These are phyloP conservation scores for Xanthoconium purpureum DNA, from an alignment of 768 basidiomycete genomes.

Conservation along the genomic window DNA sequence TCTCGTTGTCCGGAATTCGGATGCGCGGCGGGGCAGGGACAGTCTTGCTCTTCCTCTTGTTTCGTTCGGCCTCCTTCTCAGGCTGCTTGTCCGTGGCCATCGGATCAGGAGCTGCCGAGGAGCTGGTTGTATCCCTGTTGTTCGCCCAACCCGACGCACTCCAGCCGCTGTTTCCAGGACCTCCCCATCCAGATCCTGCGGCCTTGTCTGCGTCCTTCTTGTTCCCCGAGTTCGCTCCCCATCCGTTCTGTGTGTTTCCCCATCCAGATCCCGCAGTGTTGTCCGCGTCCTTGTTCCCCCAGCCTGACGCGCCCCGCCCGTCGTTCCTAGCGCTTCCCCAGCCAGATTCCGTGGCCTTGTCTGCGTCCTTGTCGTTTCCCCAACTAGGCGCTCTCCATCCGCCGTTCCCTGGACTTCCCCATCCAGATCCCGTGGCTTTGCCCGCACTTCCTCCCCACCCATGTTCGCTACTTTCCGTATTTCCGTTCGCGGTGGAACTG, in stretches of 20 bases:
- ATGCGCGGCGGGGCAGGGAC: constrained; percentile 26
- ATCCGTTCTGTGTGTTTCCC: not conserved
- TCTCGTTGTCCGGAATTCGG: constrained; percentile 18
- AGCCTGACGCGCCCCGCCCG: not conserved
- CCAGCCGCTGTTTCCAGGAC: not conserved
- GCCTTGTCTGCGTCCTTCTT: constrained; percentile 1
- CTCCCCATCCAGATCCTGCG: not conserved
- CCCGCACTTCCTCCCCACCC: constrained; percentile 5
- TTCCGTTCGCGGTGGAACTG: not conserved
- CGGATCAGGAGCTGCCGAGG: constrained; percentile 7
- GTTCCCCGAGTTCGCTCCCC: too few species aligned
- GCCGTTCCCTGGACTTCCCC: not conserved
- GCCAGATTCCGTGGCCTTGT: not conserved
- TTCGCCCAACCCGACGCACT: not conserved
- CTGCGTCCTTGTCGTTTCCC: not conserved
- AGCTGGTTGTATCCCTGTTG: not conserved
- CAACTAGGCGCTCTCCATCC: constrained; percentile 2
- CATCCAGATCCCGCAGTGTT: not conserved
- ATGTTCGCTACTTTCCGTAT: not conserved
- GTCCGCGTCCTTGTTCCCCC: constrained; percentile 1
- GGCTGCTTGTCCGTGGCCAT: constrained; percentile 7
- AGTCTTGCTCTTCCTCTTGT: constrained; percentile 10
- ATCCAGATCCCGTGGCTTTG: not conserved
- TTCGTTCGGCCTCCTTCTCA: not conserved
- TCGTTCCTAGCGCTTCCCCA: not conserved